Percentiles rank a stretch among this genome's conserved stretches.
phyloP scores from a whole-genome alignment of 2,329 filamentous ascomycete species.

The Septoria linicola region DNA sequence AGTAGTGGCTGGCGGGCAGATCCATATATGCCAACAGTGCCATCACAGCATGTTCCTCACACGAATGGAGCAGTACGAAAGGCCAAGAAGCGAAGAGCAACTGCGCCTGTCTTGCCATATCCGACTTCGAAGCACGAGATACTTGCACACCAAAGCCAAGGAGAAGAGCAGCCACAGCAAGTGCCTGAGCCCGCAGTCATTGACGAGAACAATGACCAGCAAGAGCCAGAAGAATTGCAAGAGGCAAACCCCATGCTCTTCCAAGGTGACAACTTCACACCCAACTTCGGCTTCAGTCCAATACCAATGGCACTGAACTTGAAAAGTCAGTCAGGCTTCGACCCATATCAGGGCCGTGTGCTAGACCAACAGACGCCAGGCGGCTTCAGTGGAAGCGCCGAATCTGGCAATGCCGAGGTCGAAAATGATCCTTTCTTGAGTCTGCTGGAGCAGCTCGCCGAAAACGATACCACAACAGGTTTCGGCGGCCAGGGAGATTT shows the following conservation, averaged over 20 bases:
- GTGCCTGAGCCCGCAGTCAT: slow-evolving; percentile 12
- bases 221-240: slow-evolving; percentile 10
- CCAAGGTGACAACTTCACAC: slow-evolving; percentile 41
- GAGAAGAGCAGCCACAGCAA: slow-evolving; percentile 18
- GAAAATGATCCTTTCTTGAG: slow-evolving; percentile 82
- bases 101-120: slow-evolving; percentile 27
- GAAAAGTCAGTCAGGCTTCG: slow-evolving; percentile 17
- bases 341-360: slow-evolving; percentile 25
- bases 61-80: slow-evolving; percentile 15
- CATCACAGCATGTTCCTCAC: slow-evolving; percentile 11
- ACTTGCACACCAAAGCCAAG: not conserved
- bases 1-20: not conserved
- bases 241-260: slow-evolving; percentile 28
- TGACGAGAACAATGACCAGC: slow-evolving; percentile 5
- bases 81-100: slow-evolving; percentile 28
- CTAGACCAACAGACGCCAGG: slow-evolving; percentile 48
- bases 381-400: slow-evolving; percentile 42
- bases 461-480: slow-evolving; percentile 66
- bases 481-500: slow-evolving; percentile 68
- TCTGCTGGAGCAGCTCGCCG: slow-evolving; percentile 75
- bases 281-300: slow-evolving; percentile 41
- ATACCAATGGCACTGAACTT: slow-evolving; percentile 21
- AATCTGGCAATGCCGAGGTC: slow-evolving; percentile 43
- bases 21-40: slow-evolving; percentile 12
- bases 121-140: slow-evolving; percentile 23